These are phyloP conservation scores for Penstemon eatonii DNA, from an alignment of 257 asterid genomes.

Conservation along the genomic window DNA sequence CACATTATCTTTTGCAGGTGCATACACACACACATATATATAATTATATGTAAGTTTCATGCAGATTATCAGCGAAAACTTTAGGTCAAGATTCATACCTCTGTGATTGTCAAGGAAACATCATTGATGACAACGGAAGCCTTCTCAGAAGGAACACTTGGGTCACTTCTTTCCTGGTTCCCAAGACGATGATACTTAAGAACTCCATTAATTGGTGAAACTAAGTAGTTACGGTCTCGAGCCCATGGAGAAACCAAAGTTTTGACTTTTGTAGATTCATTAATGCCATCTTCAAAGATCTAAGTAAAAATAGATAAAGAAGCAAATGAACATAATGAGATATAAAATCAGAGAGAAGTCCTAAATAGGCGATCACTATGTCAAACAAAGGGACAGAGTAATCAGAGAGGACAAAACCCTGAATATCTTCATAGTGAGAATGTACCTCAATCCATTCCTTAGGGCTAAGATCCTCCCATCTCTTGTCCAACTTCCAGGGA, in stretches of 20 bases:
- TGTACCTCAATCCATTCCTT: conserved; percentile 93
- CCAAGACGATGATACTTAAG: conserved; percentile 96
- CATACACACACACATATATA: conserved; percentile 3
- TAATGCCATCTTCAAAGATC: conserved; percentile 95
- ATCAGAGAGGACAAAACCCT: conserved; percentile 18
- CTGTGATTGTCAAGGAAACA: conserved; percentile 82
- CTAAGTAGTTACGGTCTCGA: conserved; percentile 65
- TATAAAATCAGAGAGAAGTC: conserved; percentile 7
- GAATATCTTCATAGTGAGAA: conserved; percentile 28
- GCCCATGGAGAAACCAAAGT: conserved; percentile 62
- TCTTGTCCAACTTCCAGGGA: conserved; percentile 87
- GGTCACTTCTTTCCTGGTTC: conserved; percentile 83
- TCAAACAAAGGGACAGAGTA: conserved; percentile 11
- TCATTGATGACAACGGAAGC: conserved; percentile 78
- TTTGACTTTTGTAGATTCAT: conserved; percentile 56
- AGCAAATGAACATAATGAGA: conserved; percentile 23
- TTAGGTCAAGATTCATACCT: conserved; percentile 51
- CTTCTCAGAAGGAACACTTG: conserved; percentile 81
- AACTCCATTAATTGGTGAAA: conserved; percentile 92
- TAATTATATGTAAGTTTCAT: conserved; percentile 2
- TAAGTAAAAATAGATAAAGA: conserved; percentile 27
- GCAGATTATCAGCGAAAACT: conserved; percentile 3
- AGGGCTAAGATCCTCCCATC: conserved; percentile 96
- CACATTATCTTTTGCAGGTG: neutral
- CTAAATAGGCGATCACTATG: conserved; percentile 14